Evolutionary conservation across 352 stramenopile genomes (phyloP).

Genomic region (Pythium myriotylum): DNA sequence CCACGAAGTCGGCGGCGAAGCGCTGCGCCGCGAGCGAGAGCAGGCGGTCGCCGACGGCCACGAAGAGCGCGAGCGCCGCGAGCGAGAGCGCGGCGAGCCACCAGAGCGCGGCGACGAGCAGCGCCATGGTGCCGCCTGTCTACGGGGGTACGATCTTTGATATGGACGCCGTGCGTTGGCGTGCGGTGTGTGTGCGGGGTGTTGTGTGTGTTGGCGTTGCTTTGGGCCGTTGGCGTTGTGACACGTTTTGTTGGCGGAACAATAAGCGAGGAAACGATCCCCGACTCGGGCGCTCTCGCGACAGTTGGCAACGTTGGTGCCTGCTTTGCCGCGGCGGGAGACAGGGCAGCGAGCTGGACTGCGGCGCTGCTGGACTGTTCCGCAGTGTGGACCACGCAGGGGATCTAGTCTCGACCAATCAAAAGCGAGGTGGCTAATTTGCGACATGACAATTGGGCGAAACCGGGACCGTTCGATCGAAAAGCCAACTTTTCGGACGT

Average conservation of each 20-base stretch:
- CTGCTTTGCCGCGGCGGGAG: too few relatives aligned
- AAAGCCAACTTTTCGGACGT: background rate
- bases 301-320: conserved; percentile 19
- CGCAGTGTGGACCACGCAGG: conserved; percentile 12
- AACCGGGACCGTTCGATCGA: conserved; percentile 5
- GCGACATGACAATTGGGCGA: conserved; percentile 12
- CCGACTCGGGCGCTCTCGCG: conserved; percentile 15
- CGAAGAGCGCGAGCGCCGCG: conserved; percentile 34
- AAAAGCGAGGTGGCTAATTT: background rate
- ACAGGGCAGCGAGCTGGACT: conserved; percentile 18
- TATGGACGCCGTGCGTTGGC: background rate
- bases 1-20: conserved; percentile 49
- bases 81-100: conserved; percentile 27
- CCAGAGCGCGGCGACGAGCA: conserved; percentile 43
- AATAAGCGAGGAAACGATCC: background rate
- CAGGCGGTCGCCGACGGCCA: conserved; percentile 51
- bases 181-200: background rate
- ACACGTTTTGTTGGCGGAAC: conserved; percentile 3
- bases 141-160: too few relatives aligned
- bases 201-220: conserved; percentile 8
- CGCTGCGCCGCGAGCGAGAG: conserved; percentile 56
- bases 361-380: conserved; percentile 17
- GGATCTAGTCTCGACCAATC: conserved; percentile 25
- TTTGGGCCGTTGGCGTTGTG: conserved; percentile 5
- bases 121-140: conserved; percentile 18